These are phyloP conservation scores for Metarhizium anisopliae DNA, from an alignment of 2,329 filamentous ascomycete species.

Conservation along the genomic window DNA sequence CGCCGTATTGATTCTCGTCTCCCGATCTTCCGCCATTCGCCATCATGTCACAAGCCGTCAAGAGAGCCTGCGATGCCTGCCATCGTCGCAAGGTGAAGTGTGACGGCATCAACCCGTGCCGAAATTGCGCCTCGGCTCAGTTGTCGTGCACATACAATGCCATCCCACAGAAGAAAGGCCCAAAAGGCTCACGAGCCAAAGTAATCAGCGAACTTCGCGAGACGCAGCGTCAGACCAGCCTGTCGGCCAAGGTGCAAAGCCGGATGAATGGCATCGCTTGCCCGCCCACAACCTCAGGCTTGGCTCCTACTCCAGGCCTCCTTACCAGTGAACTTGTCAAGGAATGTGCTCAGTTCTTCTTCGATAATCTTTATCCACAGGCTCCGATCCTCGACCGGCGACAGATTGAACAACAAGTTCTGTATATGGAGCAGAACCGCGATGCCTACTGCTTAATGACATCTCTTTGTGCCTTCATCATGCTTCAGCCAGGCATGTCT, in stretches of 20 bases:
- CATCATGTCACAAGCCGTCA: constrained; percentile 43
- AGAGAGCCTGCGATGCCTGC: constrained; percentile 62
- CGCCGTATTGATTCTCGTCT: background rate
- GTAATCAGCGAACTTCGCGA: constrained; percentile 66
- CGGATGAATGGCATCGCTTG: constrained; percentile 47
- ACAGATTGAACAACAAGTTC: constrained; percentile 47
- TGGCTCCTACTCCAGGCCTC: constrained; percentile 50
- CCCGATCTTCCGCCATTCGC: constrained; percentile 1
- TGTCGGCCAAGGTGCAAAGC: constrained; percentile 52
- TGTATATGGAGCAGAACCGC: constrained; percentile 52
- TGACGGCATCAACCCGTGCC: constrained; percentile 61
- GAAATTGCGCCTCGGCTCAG: constrained; percentile 59
- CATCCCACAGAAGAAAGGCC: constrained; percentile 67
- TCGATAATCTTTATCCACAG: constrained; percentile 55
- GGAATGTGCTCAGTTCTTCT: constrained; percentile 59
- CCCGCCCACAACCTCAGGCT: constrained; percentile 35
- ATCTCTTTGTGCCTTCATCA: constrained; percentile 57
- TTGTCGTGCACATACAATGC: constrained; percentile 66
- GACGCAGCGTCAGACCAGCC: constrained; percentile 56
- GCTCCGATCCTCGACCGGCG: constrained; percentile 54
- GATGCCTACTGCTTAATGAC: constrained; percentile 57
- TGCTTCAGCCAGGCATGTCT: constrained; percentile 60
- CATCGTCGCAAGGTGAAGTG: constrained; percentile 69
- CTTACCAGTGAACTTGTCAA: constrained; percentile 55
- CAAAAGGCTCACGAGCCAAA: constrained; percentile 65